Evolutionary conservation across 495 filamentous ascomycete genomes (phyloP).

Genomic region (Penicillium parvum): DNA sequence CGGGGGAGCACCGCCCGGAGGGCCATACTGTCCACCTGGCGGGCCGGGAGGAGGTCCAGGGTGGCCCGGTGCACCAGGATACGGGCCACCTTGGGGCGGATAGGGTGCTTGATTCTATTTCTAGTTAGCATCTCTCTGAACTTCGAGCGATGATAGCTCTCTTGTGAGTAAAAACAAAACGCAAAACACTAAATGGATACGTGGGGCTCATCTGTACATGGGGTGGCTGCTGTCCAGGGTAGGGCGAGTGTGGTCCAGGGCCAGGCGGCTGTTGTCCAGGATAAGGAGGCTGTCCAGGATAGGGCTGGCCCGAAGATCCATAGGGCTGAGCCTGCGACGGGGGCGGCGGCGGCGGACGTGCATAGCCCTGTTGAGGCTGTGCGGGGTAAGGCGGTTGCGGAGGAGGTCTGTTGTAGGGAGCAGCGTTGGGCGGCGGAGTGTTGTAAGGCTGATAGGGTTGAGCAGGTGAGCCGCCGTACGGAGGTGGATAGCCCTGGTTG

Average conservation of each 20-base stretch:
- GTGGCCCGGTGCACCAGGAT: constrained; percentile 28
- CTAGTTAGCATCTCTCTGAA: constrained; percentile 14
- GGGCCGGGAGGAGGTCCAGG: constrained; percentile 30
- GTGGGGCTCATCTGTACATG: constrained; percentile 27
- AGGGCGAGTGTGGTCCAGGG: constrained; percentile 4
- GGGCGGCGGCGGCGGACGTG: neutral
- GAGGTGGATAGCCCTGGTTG: constrained; percentile 35
- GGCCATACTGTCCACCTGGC: constrained; percentile 27
- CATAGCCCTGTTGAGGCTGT: neutral
- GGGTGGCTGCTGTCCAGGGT: constrained; percentile 10
- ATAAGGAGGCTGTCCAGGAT: constrained; percentile 16
- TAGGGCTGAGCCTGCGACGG: constrained; percentile 5
- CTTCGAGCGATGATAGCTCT: neutral
- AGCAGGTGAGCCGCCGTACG: constrained; percentile 36
- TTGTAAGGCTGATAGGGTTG: constrained; percentile 36
- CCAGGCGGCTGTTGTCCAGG: constrained; percentile 10
- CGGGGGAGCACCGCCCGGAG: constrained; percentile 21
- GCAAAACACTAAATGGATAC: constrained; percentile 11
- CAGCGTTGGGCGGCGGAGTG: constrained; percentile 27
- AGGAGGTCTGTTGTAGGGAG: constrained; percentile 29
- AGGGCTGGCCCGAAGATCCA: constrained; percentile 1
- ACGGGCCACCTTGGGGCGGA: constrained; percentile 32
- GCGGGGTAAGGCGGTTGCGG: constrained; percentile 4
- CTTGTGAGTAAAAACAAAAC: neutral
- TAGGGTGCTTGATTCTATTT: constrained; percentile 22